phyloP scores from a whole-genome alignment of 345 rosid species.

The Mallotus nudiflorus region DNA sequence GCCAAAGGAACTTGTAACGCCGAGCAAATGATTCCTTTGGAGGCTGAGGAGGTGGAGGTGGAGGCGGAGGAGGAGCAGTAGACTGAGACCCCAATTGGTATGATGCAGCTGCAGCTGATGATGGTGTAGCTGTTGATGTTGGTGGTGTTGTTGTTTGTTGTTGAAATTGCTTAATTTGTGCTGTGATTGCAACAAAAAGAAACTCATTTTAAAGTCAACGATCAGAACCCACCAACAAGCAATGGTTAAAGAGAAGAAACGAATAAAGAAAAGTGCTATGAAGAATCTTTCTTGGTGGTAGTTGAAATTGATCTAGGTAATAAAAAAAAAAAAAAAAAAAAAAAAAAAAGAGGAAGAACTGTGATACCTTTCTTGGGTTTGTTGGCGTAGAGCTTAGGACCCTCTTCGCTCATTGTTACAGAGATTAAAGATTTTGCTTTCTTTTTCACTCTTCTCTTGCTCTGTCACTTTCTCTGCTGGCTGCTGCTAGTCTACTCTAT shows the following conservation, averaged over 20 bases:
- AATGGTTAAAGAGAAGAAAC: constrained; percentile 11
- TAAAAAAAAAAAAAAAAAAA: background rate
- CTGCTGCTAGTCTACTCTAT: too few relatives aligned
- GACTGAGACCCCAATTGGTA: constrained; percentile 59
- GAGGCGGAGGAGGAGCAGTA: constrained; percentile 41
- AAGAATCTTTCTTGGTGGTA: constrained; percentile 28
- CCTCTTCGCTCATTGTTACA: background rate
- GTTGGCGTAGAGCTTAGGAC: constrained; percentile 18
- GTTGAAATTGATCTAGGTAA: constrained; percentile 16
- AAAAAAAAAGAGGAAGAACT: background rate
- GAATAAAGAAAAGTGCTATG: background rate
- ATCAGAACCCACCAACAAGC: background rate
- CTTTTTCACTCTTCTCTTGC: background rate
- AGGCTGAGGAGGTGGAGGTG: constrained; percentile 52
- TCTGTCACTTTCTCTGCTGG: background rate
- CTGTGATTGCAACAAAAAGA: constrained; percentile 34
- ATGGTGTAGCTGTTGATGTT: constrained; percentile 18
- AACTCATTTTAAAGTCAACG: constrained; percentile 10
- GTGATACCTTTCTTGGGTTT: constrained; percentile 22
- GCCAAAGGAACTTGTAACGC: constrained; percentile 85
- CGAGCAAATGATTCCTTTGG: constrained; percentile 77
- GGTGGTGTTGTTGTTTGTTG: constrained; percentile 46
- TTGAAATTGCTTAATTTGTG: constrained; percentile 51
- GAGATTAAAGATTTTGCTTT: background rate
- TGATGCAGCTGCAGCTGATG: constrained; percentile 50